Percentiles rank a stretch among this genome's conserved stretches.
phyloP scores from a whole-genome alignment of 345 rosid species.

The Citrus inodora region DNA sequence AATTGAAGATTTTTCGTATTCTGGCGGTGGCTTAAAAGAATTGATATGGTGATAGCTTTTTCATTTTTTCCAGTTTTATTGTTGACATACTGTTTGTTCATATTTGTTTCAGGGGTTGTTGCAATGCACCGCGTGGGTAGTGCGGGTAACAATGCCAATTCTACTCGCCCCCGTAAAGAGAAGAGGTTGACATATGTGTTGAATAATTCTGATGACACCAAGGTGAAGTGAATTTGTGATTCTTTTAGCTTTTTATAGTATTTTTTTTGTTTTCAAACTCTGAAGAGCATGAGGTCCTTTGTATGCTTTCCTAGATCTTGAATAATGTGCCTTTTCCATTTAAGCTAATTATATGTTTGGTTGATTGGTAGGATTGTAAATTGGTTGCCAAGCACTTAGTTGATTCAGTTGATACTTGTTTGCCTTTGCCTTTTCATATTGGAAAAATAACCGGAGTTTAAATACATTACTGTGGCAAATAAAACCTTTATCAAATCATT shows the following conservation, averaged over 20 bases:
- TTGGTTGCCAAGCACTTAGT: not conserved
- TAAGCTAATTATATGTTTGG: not conserved
- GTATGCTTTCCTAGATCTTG: not conserved
- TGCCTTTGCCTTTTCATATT: not conserved
- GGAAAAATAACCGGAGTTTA: not conserved
- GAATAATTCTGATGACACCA: conserved; percentile 65
- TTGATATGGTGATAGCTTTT: not conserved
- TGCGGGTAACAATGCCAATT: conserved; percentile 82
- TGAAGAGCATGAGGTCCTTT: not conserved
- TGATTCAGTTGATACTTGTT: not conserved
- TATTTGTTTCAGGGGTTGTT: conserved; percentile 32
- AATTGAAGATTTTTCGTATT: not conserved
- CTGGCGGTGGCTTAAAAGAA: not conserved
- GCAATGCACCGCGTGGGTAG: conserved; percentile 99
- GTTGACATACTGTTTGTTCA: conserved; percentile 2
- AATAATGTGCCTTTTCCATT: not conserved
- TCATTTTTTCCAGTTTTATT: not conserved
- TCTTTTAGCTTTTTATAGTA: not conserved
- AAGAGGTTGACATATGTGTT: conserved; percentile 90
- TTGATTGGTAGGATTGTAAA: not conserved
- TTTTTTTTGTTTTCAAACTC: not conserved
- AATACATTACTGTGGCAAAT: not conserved
- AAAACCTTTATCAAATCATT: not conserved
- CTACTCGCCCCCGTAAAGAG: conserved; percentile 92
- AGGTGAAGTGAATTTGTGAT: conserved; percentile 44